Evolutionary conservation across 768 basidiomycete genomes (phyloP).

Genomic region (Gyrodon lividus): DNA sequence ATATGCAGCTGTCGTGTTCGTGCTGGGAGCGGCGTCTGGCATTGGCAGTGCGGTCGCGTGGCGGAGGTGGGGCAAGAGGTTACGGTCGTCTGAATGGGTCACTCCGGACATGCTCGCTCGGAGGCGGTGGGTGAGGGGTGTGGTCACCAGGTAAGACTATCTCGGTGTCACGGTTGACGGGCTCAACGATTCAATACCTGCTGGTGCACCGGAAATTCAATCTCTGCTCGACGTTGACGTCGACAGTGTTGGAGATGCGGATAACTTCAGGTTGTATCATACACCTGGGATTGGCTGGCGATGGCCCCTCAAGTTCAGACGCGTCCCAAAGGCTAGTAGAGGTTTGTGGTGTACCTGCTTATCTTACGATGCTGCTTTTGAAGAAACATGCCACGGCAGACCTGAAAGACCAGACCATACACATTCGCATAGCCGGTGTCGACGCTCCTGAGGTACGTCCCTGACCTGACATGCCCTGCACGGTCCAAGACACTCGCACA

Average conservation of each 20-base stretch:
- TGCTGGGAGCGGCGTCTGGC: constrained; percentile 17
- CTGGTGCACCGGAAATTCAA: not conserved
- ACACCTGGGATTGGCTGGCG: constrained; percentile 75
- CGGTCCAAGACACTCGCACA: constrained; percentile 24
- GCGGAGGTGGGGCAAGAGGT: constrained; percentile 53
- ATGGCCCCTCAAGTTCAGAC: constrained; percentile 70
- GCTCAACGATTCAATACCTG: not conserved
- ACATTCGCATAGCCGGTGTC: constrained; percentile 85
- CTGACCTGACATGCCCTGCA: not conserved
- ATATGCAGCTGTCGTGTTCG: constrained; percentile 8
- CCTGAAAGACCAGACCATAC: constrained; percentile 77
- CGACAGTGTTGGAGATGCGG: constrained; percentile 76
- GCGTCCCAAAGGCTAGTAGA: constrained; percentile 57
- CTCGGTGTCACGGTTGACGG: not conserved
- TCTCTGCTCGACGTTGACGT: not conserved
- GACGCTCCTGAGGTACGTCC: constrained; percentile 85
- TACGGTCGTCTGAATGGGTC: constrained; percentile 67
- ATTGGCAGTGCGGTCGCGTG: constrained; percentile 33
- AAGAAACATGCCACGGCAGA: constrained; percentile 39
- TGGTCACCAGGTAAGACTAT: constrained; percentile 70
- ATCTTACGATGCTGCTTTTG: not conserved
- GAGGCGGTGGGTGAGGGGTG: constrained; percentile 71
- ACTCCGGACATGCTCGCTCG: constrained; percentile 58
- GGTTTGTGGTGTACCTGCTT: constrained; percentile 35
- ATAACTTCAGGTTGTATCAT: constrained; percentile 85